phyloP scores from a whole-genome alignment of 140 eudicot genomes.

The Oenanthe javanica region DNA sequence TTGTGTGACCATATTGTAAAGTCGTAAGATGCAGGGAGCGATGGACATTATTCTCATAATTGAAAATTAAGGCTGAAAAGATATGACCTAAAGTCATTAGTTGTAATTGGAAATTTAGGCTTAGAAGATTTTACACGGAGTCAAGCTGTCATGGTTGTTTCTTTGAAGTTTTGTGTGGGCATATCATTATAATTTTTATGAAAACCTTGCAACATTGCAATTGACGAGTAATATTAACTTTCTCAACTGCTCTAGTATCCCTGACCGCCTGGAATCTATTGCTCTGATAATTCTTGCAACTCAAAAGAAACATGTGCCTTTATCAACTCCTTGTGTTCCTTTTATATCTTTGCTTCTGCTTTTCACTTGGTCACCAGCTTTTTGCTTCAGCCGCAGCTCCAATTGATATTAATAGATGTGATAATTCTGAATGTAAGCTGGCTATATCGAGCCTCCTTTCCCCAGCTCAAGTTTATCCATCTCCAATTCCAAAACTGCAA shows the following conservation, averaged over 20 bases:
- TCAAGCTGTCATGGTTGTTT: not conserved
- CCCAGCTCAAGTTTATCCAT: not conserved
- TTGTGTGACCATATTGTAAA: not conserved
- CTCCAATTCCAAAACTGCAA: not conserved
- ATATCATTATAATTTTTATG: not conserved
- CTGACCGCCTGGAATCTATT: not conserved
- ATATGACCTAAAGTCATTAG: not conserved
- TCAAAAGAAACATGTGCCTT: not conserved
- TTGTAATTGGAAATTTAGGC: not conserved
- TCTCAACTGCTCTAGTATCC: not conserved
- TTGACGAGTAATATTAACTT: too few relatives aligned
- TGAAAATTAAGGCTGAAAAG: not conserved
- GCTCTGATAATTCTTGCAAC: not conserved
- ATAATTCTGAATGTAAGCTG: not conserved
- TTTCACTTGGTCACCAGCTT: not conserved
- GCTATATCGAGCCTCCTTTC: not conserved
- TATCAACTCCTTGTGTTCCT: not conserved
- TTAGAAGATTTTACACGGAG: not conserved
- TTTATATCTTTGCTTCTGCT: not conserved
- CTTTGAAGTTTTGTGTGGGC: not conserved
- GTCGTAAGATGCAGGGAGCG: too few relatives aligned
- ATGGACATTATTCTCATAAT: too few relatives aligned
- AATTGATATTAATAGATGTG: not conserved
- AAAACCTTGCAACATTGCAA: too few relatives aligned
- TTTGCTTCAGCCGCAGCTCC: not conserved